Conservation (phyloP, 1,139 yeast species). For the Meyerozyma carpophila region DNA sequence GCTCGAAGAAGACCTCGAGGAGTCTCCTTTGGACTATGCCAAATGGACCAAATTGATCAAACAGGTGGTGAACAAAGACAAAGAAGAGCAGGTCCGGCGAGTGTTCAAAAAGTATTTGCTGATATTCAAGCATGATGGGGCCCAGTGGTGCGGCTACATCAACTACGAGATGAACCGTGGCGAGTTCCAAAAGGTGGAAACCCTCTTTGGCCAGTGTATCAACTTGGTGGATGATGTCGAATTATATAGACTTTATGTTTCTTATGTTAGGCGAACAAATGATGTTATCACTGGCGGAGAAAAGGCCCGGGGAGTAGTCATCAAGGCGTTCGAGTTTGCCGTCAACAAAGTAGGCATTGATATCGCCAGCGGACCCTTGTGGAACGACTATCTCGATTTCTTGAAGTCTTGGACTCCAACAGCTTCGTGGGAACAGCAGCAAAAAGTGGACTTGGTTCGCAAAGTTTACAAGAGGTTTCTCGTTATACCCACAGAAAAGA, state of each 20-base stretch:
- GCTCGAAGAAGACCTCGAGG: slow-evolving; percentile 55
- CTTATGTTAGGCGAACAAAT: slow-evolving; percentile 74
- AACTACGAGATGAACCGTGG: slow-evolving; percentile 63
- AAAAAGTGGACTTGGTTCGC: slow-evolving; percentile 71
- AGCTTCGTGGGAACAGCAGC: slow-evolving; percentile 84
- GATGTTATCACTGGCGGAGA: slow-evolving; percentile 82
- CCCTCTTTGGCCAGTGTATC: slow-evolving; percentile 57
- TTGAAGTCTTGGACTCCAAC: slow-evolving; percentile 73
- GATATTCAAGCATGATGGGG: slow-evolving; percentile 59
- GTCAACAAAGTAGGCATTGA: slow-evolving; percentile 75
- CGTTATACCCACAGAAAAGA: slow-evolving; percentile 63
- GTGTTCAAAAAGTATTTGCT: slow-evolving; percentile 58
- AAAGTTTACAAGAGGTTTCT: slow-evolving; percentile 69
- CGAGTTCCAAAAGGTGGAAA: slow-evolving; percentile 64
- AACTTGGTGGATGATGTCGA: slow-evolving; percentile 55
- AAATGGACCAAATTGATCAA: slow-evolving; percentile 57
- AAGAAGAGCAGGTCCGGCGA: slow-evolving; percentile 55
- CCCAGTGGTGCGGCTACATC: slow-evolving; percentile 71
- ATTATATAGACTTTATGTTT: slow-evolving; percentile 70
- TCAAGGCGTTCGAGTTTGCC: slow-evolving; percentile 84
- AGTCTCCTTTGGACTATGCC: slow-evolving; percentile 50
- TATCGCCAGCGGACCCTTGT: slow-evolving; percentile 62
- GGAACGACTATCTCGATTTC: slow-evolving; percentile 83
- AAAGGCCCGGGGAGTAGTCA: slow-evolving; percentile 68
- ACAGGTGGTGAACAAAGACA: slow-evolving; percentile 51